Percentiles rank a stretch among this genome's conserved stretches.
phyloP scores from a whole-genome alignment of 2,329 filamentous ascomycete genomes.

The Chaetomium globosum region DNA sequence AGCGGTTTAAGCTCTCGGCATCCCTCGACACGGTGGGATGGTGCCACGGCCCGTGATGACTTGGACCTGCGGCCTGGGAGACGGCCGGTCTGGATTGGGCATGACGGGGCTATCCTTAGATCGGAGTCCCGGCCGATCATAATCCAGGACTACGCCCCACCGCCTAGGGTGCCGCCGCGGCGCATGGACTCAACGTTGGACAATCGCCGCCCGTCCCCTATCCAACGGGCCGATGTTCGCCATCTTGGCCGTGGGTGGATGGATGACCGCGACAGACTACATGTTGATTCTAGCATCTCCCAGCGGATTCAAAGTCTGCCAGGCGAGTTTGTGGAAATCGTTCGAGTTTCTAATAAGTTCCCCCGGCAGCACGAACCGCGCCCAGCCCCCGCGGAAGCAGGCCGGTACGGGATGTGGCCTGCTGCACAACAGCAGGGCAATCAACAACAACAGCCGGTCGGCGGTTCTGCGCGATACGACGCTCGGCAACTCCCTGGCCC shows the following conservation, averaged over 20 bases:
- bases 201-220: slow-evolving; percentile 16
- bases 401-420: slow-evolving; percentile 19
- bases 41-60: slow-evolving; percentile 11
- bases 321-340: slow-evolving; percentile 31
- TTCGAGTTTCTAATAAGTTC: slow-evolving; percentile 36
- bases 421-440: neutral
- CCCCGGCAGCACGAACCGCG: slow-evolving; percentile 33
- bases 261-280: slow-evolving; percentile 17
- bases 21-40: slow-evolving; percentile 19
- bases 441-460: neutral
- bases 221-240: slow-evolving; percentile 6
- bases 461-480: slow-evolving; percentile 13
- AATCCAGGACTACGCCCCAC: slow-evolving; percentile 23
- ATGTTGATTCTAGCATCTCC: slow-evolving; percentile 15
- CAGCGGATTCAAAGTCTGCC: slow-evolving; percentile 23
- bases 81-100: slow-evolving; percentile 31
- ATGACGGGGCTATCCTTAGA: slow-evolving; percentile 28
- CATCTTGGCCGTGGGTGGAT: slow-evolving; percentile 12
- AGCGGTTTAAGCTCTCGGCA: slow-evolving; percentile 9
- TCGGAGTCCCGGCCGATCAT: slow-evolving; percentile 30
- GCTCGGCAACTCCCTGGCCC: neutral
- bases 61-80: slow-evolving; percentile 24
- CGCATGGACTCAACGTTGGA: slow-evolving; percentile 4
- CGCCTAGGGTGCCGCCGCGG: slow-evolving; percentile 10
- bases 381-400: slow-evolving; percentile 8